Percentiles rank a stretch among this genome's conserved stretches.
Evolutionary conservation across 352 stramenopile species (phyloP).

Genomic region (Globisporangium viniferum): DNA sequence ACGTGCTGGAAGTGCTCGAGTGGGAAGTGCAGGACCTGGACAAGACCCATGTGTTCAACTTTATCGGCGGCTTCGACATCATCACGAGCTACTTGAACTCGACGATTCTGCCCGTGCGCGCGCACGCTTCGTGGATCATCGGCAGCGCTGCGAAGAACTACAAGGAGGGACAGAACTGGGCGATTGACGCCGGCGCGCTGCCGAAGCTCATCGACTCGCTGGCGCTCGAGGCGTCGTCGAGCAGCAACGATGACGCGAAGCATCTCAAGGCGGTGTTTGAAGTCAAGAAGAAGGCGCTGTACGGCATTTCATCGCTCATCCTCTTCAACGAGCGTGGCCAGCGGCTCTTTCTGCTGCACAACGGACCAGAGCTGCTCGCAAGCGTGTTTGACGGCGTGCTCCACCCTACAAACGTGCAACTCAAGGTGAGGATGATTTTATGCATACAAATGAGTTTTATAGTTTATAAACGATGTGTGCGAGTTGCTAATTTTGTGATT

Average conservation of each 20-base stretch:
- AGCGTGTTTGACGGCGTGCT: conserved; percentile 34
- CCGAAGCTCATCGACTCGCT: conserved; percentile 66
- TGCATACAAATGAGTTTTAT: background rate
- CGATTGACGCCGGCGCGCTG: conserved; percentile 69
- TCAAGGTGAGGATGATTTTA: conserved; percentile 46
- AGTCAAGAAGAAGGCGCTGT: conserved; percentile 83
- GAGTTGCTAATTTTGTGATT: conserved; percentile 1
- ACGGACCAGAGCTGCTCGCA: conserved; percentile 35
- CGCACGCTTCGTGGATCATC: conserved; percentile 63
- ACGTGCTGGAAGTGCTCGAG: conserved; percentile 67
- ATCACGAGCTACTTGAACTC: conserved; percentile 73
- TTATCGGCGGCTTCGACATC: conserved; percentile 75
- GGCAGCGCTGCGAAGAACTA: conserved; percentile 83
- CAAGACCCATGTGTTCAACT: conserved; percentile 87
- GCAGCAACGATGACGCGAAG: background rate
- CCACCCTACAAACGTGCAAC: conserved; percentile 45
- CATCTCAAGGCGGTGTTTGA: conserved; percentile 34
- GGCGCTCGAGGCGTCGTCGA: conserved; percentile 23
- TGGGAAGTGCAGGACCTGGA: conserved; percentile 88
- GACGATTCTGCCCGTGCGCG: conserved; percentile 57
- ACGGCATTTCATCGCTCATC: conserved; percentile 72
- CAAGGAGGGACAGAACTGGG: conserved; percentile 77
- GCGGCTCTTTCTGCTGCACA: conserved; percentile 51
- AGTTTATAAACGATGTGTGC: background rate
- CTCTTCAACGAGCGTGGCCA: conserved; percentile 67